Evolutionary conservation across 2,329 filamentous ascomycete genomes (phyloP).

Genomic region (Pyrenophora tritici-repentis): DNA sequence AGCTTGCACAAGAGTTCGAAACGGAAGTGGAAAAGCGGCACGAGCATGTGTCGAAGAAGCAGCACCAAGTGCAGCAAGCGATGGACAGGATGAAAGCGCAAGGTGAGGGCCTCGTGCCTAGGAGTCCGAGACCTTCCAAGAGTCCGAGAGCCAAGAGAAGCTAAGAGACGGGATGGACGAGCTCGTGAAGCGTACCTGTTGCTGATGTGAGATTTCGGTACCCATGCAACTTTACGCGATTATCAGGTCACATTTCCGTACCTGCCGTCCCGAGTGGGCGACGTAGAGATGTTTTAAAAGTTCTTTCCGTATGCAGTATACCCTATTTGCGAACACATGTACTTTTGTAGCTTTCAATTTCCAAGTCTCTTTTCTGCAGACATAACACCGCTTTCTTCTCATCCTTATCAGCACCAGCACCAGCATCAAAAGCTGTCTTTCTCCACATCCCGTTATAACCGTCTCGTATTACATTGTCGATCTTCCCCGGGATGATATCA

Average conservation of each 20-base stretch:
- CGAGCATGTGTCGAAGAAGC: conserved; percentile 56
- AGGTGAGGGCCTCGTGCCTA: conserved; percentile 58
- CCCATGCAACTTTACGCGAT: background rate
- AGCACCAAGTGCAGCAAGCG: conserved; percentile 55
- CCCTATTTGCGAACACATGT: conserved; percentile 3
- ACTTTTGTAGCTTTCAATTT: background rate
- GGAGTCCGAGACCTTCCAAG: conserved; percentile 44
- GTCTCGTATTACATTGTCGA: no score
- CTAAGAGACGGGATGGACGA: background rate
- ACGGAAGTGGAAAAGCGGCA: conserved; percentile 60
- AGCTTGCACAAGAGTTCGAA: conserved; percentile 60
- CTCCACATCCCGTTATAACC: no score
- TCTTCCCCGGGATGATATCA: no score
- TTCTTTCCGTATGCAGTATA: conserved; percentile 8
- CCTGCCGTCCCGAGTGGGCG: background rate
- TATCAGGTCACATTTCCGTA: background rate
- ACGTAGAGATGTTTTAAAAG: background rate
- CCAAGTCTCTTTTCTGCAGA: background rate
- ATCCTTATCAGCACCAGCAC: no score
- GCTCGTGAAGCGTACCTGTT: no score
- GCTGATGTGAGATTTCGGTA: background rate
- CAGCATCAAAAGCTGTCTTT: no score
- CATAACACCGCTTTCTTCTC: no score
- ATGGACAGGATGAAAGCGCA: conserved; percentile 60
- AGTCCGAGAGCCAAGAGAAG: conserved; percentile 20